These are phyloP conservation scores for Penicillium lividum DNA, from an alignment of 495 filamentous ascomycete genomes.

Conservation along the genomic window DNA sequence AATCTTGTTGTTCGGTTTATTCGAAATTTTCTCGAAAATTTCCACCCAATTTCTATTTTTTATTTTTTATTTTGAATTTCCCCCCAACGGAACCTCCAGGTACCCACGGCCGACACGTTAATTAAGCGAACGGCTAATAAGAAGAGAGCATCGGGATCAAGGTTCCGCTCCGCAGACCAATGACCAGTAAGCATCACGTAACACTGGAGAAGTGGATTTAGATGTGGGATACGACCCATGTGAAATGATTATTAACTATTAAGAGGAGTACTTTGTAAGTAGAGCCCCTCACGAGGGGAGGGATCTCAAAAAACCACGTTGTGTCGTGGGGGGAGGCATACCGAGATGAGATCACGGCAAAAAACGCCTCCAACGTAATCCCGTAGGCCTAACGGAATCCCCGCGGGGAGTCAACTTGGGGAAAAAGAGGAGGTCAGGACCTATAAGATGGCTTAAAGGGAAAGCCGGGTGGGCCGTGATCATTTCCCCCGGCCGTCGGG, in stretches of 20 bases:
- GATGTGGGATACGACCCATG: not conserved
- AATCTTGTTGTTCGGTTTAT: not conserved
- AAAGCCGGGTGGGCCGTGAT: constrained; percentile 1
- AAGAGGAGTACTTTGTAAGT: not conserved
- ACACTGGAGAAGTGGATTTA: not conserved
- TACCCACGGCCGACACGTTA: constrained; percentile 4
- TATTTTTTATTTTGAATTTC: not conserved
- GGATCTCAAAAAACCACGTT: not conserved
- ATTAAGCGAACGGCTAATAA: constrained; percentile 8
- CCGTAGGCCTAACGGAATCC: not conserved
- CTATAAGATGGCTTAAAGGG: not conserved
- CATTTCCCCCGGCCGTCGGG: constrained; percentile 1
- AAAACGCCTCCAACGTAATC: constrained; percentile 5
- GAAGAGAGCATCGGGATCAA: constrained; percentile 2
- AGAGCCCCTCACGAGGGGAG: not conserved
- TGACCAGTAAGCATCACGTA: constrained; percentile 7
- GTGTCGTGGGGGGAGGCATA: not conserved
- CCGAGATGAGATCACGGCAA: not conserved
- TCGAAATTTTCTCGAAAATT: not conserved
- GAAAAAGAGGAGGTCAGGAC: not conserved
- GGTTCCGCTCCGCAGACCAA: constrained; percentile 6
- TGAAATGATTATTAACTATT: not conserved
- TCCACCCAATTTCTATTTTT: not conserved
- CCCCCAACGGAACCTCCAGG: not conserved
- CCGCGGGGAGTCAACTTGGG: constrained; percentile 1